Evolutionary conservation across 2,329 filamentous ascomycete species (phyloP).

Genomic region (Penicillium sp.): DNA sequence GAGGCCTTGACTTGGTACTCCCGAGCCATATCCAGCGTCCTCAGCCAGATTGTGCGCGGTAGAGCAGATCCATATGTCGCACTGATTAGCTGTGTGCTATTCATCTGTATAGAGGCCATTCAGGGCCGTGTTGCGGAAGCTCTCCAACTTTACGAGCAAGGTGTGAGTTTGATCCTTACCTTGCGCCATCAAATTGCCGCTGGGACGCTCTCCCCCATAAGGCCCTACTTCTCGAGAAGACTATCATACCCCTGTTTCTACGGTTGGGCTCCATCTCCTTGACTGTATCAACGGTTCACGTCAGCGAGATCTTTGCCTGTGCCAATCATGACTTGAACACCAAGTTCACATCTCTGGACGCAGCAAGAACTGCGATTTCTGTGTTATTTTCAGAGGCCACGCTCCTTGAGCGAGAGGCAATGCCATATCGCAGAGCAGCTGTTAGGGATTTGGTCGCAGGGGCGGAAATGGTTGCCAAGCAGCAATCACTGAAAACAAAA

Average conservation of each 20-base stretch:
- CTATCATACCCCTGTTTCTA: slow-evolving; percentile 29
- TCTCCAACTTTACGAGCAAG: slow-evolving; percentile 27
- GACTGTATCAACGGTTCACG: neutral
- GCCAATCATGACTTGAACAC: neutral
- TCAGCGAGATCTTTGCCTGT: neutral
- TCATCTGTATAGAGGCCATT: slow-evolving; percentile 35
- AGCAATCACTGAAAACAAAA: neutral
- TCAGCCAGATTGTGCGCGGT: slow-evolving; percentile 24
- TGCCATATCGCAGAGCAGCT: neutral
- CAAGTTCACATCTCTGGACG: neutral
- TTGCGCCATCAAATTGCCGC: slow-evolving; percentile 17
- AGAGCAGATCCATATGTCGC: slow-evolving; percentile 26
- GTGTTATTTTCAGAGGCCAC: neutral
- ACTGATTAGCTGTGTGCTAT: slow-evolving; percentile 33
- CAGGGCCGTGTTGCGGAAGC: slow-evolving; percentile 27
- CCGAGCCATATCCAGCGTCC: slow-evolving; percentile 29
- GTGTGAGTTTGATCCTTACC: slow-evolving; percentile 23
- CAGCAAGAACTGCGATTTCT: neutral
- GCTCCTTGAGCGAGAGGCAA: neutral
- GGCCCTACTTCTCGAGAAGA: slow-evolving; percentile 23
- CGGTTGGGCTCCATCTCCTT: slow-evolving; percentile 17
- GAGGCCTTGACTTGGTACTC: slow-evolving; percentile 35
- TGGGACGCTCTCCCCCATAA: neutral
- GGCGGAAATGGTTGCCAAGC: neutral
- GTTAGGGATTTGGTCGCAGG: neutral